phyloP scores from a whole-genome alignment of 495 filamentous ascomycete species.

The Emericellopsis terricola region DNA sequence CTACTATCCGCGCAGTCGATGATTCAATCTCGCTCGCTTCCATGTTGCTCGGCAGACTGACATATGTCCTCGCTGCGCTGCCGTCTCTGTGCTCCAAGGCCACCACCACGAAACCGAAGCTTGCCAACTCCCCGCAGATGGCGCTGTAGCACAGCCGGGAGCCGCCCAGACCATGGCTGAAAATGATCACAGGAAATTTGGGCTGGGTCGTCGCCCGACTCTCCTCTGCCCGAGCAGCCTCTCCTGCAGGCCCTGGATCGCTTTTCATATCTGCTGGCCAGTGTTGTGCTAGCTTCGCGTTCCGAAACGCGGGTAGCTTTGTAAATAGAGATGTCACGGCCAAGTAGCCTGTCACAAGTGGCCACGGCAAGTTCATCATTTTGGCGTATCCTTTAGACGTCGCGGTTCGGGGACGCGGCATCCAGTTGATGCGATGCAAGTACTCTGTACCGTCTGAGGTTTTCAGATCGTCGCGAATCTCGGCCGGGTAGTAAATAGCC shows the following conservation, averaged over 20 bases:
- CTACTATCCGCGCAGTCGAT: not conserved
- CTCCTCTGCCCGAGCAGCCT: slow-evolving; percentile 15
- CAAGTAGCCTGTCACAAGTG: slow-evolving; percentile 25
- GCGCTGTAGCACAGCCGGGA: slow-evolving; percentile 43
- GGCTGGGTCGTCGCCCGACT: slow-evolving; percentile 5
- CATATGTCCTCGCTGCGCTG: slow-evolving; percentile 40
- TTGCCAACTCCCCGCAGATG: slow-evolving; percentile 42
- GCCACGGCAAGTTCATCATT: slow-evolving; percentile 26
- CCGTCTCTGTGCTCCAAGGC: slow-evolving; percentile 53
- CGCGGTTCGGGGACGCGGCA: slow-evolving; percentile 26
- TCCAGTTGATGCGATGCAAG: slow-evolving; percentile 33
- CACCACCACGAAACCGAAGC: slow-evolving; percentile 48
- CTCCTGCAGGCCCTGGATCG: slow-evolving; percentile 3
- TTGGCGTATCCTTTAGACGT: slow-evolving; percentile 34
- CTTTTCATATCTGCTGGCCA: slow-evolving; percentile 6
- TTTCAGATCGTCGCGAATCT: no score
- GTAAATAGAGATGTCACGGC: slow-evolving; percentile 33
- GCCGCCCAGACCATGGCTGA: slow-evolving; percentile 52
- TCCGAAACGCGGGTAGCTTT: slow-evolving; percentile 37
- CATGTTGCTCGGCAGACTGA: slow-evolving; percentile 18
- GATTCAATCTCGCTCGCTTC: slow-evolving; percentile 7
- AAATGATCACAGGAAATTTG: slow-evolving; percentile 45
- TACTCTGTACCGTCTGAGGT: slow-evolving; percentile 7
- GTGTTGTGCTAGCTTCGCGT: slow-evolving; percentile 19
- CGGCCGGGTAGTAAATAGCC: slow-evolving; percentile 47